Evolutionary conservation across 2,329 filamentous ascomycete species (phyloP).

Genomic region (Chalaropsis ovoidea): DNA sequence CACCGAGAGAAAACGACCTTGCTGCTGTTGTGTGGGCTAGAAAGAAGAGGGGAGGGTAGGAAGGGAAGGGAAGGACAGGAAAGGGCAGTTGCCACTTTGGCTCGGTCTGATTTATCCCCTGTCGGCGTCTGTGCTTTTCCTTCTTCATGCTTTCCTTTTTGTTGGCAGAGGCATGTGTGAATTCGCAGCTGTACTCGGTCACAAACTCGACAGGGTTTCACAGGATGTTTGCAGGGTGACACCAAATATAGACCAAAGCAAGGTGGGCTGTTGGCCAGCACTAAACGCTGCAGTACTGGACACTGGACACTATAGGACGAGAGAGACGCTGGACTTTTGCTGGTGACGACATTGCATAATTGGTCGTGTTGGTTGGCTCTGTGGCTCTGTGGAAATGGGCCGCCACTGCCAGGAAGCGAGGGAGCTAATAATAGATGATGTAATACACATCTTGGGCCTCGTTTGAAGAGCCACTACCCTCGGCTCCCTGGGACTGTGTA

Average conservation of each 20-base stretch:
- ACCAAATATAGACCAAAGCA: too few species aligned
- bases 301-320: too few species aligned
- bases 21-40: background rate
- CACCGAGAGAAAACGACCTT: background rate
- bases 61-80: constrained; percentile 1
- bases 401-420: background rate
- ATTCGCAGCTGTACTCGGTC: background rate
- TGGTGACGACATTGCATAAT: too few species aligned
- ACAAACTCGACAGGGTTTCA: too few species aligned
- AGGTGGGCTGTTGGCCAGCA: too few species aligned
- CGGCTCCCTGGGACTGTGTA: too few species aligned
- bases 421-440: constrained; percentile 7
- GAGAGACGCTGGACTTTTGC: too few species aligned
- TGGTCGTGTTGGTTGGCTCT: too few species aligned
- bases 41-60: constrained; percentile 1
- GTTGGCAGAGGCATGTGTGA: background rate
- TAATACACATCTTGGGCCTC: background rate
- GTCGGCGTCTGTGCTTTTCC: background rate
- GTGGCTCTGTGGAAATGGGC: too few species aligned
- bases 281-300: too few species aligned
- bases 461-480: too few species aligned
- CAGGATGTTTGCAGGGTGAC: too few species aligned
- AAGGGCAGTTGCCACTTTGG: constrained; percentile 1
- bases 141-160: background rate
- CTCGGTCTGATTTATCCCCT: background rate